A percentile compares a stretch with the other conserved stretches of the same genome.
Conservation (phyloP, 139 green algal genomes). For the Coelastrella sp. region DNA sequence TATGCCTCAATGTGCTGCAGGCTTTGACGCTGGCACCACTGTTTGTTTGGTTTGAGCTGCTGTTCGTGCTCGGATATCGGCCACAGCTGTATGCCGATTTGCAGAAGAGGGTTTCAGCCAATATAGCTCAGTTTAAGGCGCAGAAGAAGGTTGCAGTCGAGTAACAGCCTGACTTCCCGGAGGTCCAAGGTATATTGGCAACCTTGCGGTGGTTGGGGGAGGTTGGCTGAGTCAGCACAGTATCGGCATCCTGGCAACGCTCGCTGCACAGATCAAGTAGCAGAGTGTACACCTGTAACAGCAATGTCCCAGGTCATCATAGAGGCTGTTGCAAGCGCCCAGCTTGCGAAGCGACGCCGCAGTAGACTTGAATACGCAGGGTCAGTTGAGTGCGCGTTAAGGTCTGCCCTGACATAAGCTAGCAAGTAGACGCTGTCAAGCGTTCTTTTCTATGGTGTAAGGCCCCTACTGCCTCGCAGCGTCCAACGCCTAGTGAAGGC, state of each 20-base stretch:
- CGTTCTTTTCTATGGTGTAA: too few relatives aligned
- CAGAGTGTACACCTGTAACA: too few relatives aligned
- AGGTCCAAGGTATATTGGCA: neutral
- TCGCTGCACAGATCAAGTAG: too few relatives aligned
- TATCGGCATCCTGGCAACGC: neutral
- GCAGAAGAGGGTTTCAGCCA: conserved; percentile 45
- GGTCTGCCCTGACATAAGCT: too few relatives aligned
- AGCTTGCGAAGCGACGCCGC: too few relatives aligned
- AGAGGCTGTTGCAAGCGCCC: too few relatives aligned
- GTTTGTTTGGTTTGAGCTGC: conserved; percentile 91
- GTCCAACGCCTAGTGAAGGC: too few relatives aligned
- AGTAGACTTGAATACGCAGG: too few relatives aligned
- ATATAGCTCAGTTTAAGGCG: conserved; percentile 6
- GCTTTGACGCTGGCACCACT: conserved; percentile 77
- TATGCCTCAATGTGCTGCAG: conserved; percentile 43
- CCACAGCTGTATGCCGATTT: conserved; percentile 66
- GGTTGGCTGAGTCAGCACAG: conserved; percentile 4
- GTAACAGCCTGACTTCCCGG: neutral
- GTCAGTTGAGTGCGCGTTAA: too few relatives aligned
- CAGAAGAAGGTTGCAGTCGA: neutral
- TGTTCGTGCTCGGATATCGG: conserved; percentile 84
- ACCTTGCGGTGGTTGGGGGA: neutral
- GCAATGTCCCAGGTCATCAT: too few relatives aligned
- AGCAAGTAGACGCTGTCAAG: too few relatives aligned
- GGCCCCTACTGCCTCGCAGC: too few relatives aligned